Conservation (phyloP, 805 yeast species). For the Saturnispora diversa region DNA sequence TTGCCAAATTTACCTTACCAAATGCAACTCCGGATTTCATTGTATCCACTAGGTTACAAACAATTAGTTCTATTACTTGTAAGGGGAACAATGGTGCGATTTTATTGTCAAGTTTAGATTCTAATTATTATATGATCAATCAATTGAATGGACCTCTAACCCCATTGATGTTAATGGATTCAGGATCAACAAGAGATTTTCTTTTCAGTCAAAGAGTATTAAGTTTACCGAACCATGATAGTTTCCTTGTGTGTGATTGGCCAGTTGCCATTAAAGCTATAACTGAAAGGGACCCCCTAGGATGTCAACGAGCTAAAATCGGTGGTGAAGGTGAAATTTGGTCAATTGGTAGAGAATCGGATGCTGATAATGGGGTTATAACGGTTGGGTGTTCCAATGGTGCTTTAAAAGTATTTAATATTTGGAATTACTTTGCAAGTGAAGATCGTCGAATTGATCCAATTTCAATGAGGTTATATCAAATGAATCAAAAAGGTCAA, state of each 20-base stretch:
- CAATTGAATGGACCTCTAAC: background rate
- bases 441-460: conserved; percentile 12
- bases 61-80: conserved; percentile 19
- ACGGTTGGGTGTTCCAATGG: conserved; percentile 18
- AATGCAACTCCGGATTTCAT: conserved; percentile 21
- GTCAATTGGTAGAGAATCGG: conserved; percentile 6
- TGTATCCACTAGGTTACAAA: conserved; percentile 19
- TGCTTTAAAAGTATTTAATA: conserved; percentile 15
- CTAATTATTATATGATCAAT: conserved; percentile 2
- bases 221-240: background rate
- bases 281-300: conserved; percentile 6
- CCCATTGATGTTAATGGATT: conserved; percentile 4
- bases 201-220: conserved; percentile 2
- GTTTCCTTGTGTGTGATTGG: conserved; percentile 11
- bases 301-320: conserved; percentile 8
- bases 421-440: conserved; percentile 9
- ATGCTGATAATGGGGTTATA: conserved; percentile 7
- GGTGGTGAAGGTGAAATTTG: conserved; percentile 14
- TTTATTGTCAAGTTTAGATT: conserved; percentile 9
- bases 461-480: conserved; percentile 19
- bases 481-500: conserved; percentile 15
- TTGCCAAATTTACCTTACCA: conserved; percentile 23
- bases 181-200: conserved; percentile 18
- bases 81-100: conserved; percentile 15
- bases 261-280: conserved; percentile 9